These are phyloP conservation scores for Aspergillus mulundensis DNA, from an alignment of 495 filamentous ascomycete species.

Conservation along the genomic window DNA sequence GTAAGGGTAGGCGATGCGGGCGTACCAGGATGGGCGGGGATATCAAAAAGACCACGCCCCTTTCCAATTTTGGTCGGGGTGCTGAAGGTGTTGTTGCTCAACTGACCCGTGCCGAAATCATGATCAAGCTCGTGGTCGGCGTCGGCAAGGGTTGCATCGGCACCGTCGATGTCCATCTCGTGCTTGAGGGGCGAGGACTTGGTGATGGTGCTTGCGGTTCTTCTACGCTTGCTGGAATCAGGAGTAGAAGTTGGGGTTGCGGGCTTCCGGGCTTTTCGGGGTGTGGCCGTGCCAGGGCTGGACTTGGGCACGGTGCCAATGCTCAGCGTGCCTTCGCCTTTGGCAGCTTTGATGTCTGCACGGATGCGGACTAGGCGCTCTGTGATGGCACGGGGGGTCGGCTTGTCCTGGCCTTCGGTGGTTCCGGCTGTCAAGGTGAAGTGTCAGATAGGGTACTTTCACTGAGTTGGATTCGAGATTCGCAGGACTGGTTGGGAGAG, in stretches of 20 bases:
- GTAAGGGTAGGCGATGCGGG: not conserved
- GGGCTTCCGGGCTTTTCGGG: not conserved
- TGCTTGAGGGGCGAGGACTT: not conserved
- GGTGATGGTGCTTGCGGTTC: not conserved
- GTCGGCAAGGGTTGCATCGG: not conserved
- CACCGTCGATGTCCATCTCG: not conserved
- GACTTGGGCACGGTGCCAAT: conserved; percentile 8
- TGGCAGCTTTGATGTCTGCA: conserved; percentile 15
- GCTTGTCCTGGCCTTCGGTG: conserved; percentile 18
- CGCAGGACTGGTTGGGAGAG: not conserved
- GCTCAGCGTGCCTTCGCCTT: conserved; percentile 12
- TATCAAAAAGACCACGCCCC: not conserved
- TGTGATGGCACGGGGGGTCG: conserved; percentile 46
- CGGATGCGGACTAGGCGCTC: conserved; percentile 46
- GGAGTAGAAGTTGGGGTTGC: not conserved
- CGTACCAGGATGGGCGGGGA: not conserved
- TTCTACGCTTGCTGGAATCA: not conserved
- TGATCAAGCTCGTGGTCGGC: not conserved
- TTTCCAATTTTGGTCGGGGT: not conserved
- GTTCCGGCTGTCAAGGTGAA: conserved; percentile 17
- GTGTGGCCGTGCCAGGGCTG: conserved; percentile 3
- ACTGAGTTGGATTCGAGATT: not conserved
- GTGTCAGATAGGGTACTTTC: too few relatives aligned
- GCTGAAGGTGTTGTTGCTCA: not conserved
- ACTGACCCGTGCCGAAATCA: not conserved